Evolutionary conservation across 2,329 filamentous ascomycete species (phyloP), one percentile per base, ranked within the genome.

Genomic region (Cytospora mali): DNA sequence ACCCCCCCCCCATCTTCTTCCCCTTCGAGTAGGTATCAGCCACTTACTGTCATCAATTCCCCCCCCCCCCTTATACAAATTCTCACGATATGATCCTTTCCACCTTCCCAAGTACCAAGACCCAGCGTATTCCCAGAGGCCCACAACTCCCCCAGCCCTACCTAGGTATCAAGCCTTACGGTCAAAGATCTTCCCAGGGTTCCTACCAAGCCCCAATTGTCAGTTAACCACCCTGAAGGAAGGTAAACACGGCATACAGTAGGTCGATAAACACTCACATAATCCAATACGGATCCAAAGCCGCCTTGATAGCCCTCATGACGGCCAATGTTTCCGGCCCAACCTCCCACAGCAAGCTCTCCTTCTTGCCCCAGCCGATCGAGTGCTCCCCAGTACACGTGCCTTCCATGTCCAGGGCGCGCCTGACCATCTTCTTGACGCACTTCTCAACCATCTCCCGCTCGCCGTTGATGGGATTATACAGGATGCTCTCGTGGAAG

Each of bases 401-500:
- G 1, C 93, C 92, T 64, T 97, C 93, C 93, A 97, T 97, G 67
- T 94, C 91, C 27, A 97, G 76, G 2, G 93, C 93, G n/a, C 92
- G 85, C 68, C 90, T 84, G 23, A 97, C 92, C 93, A 97, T 97
- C 69, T 92, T 89, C 72, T 93, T 88, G 53, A 97, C 92, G 67
- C 91, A 92, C 60, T 81, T 83, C 73, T 95, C 91, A 1, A 95
- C 92, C 68, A 89, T 90, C 49, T 83, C 88, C 61, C 84, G 84
- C 75, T 97, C 90, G 28, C 81, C 85, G 3, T 85, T 82, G 48
- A 58, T 31, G 61, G 84, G 84, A 75, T 95, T 86, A 74, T 96
- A 97, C 77, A 97, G 89, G 76, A 97, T 95, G 72, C 89, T 91
- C 73, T 93, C 89, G 74, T 97, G 93, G 78, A 97, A 97, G 75